Base-by-base conservation (phyloP, 176 grass and related monocot species). In the Saccharum spontaneum region DNA sequence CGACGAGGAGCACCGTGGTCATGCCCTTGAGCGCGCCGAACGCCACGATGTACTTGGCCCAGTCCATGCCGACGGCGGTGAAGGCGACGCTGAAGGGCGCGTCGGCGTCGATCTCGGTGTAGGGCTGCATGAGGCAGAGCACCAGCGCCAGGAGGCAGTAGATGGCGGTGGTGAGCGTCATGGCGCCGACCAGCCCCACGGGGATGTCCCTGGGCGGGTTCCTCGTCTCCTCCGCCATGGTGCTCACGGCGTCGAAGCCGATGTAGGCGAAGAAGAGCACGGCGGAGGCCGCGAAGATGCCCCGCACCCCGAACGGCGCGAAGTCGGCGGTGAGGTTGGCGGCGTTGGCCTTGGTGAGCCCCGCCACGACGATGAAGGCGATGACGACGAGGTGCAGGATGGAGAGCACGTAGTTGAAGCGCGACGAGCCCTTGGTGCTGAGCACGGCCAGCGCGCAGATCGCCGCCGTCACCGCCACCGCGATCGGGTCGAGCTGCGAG, bases 231-330 rank as follows among this genome's bases (percentile, higher is more conserved):
- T 97, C 95, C 0, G 95, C 95, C 92, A 94, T 97, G 79, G 95
- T 97, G 37, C 73, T 84, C 15, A 97, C 95, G 37, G 95, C 95
- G 75, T 97, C 95, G 82, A 97, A 98, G 7, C 95, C 95, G 36
- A 94, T 84, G 81, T 98, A 98, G 2, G 95, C 92, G 45, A 98
- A 98, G 88, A 98, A 98, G 71, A 98, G 89, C 33, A 98, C 95
- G 0, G 92, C 95, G 0, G 95, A 94, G 1, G 92, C 86, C 6
- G 76, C 41, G 70, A 98, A 94, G 59, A 98, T 23, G 18, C 95
- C 92, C 5, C 87, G 87, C 0, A 23, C 54, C n/a, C 95, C 95
- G 75, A 67, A 86, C 9, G 89, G 95, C 20, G 79, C 49, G 83
- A 97, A 97, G 26, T 89, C 65, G 17, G 31, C 48, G 9, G 60